Conservation (phyloP, 164 flowering plant genomes). For the Vitis rotundifolia region DNA sequence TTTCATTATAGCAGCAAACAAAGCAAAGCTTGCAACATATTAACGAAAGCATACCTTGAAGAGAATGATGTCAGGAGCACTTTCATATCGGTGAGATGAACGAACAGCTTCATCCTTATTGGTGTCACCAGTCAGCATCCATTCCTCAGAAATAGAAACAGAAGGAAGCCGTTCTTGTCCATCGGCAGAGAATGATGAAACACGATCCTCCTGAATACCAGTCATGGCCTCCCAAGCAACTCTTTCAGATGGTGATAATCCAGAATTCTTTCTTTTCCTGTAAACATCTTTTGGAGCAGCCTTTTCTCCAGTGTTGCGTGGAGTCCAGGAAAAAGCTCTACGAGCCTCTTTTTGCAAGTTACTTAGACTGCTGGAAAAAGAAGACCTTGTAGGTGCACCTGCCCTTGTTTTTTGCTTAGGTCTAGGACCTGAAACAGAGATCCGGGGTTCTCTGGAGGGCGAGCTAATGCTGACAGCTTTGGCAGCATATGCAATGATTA, state of each 20-base stretch:
- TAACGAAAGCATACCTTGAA: slow-evolving; percentile 65
- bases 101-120: slow-evolving; percentile 85
- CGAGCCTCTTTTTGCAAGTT: slow-evolving; percentile 96
- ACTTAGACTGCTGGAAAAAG: slow-evolving; percentile 77
- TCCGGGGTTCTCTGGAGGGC: slow-evolving; percentile 72
- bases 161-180: slow-evolving; percentile 92
- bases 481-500: slow-evolving; percentile 77
- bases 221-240: slow-evolving; percentile 95
- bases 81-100: slow-evolving; percentile 85
- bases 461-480: slow-evolving; percentile 73
- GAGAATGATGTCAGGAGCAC: slow-evolving; percentile 89
- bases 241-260: slow-evolving; percentile 76
- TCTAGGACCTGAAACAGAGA: slow-evolving; percentile 62
- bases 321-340: slow-evolving; percentile 94
- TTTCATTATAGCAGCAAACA: no score
- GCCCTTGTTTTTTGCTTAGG: slow-evolving; percentile 64
- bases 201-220: slow-evolving; percentile 88
- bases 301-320: slow-evolving; percentile 75
- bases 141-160: slow-evolving; percentile 81
- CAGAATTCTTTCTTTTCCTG: slow-evolving; percentile 93
- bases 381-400: slow-evolving; percentile 61
- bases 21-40: no score
- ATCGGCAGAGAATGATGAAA: slow-evolving; percentile 57
- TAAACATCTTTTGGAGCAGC: slow-evolving; percentile 70
- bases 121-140: slow-evolving; percentile 91